phyloP scores from a whole-genome alignment of 2,329 filamentous ascomycete genomes.

The Neospermospora avenae region DNA sequence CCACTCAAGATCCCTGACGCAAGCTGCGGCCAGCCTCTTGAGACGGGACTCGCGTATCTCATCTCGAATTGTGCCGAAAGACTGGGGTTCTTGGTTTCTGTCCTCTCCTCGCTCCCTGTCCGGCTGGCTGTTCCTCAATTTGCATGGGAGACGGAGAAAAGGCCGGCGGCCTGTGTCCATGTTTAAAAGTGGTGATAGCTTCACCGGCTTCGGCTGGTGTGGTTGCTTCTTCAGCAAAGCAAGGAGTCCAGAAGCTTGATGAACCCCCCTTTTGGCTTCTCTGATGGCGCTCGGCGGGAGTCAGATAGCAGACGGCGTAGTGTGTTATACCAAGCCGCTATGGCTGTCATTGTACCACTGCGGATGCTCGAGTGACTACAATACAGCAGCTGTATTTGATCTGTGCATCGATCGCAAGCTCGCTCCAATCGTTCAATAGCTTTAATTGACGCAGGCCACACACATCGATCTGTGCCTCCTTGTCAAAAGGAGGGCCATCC shows the following conservation, averaged over 20 bases:
- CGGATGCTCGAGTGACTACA: not conserved
- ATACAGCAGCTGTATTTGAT: not conserved
- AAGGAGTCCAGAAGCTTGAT: not conserved
- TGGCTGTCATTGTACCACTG: not conserved
- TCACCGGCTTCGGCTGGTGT: not conserved
- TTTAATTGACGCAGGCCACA: not conserved
- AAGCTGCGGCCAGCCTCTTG: not conserved
- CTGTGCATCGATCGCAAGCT: not conserved
- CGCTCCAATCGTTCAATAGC: not conserved
- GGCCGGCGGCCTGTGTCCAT: not conserved
- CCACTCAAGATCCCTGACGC: not conserved
- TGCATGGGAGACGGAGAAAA: not conserved
- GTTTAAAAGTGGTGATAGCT: not conserved
- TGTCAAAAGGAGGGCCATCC: not conserved
- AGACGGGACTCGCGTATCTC: not conserved
- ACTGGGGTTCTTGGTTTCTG: not conserved
- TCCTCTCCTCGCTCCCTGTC: not conserved
- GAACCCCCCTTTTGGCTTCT: not conserved
- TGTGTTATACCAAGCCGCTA: not conserved
- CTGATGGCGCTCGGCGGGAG: not conserved
- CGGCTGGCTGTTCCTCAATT: not conserved
- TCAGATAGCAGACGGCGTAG: not conserved
- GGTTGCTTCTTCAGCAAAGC: not conserved
- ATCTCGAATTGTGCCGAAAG: not conserved
- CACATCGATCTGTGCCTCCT: no score